These are phyloP conservation scores for Capsella bursapastoris DNA, from an alignment of 345 rosid genomes.

Conservation along the genomic window DNA sequence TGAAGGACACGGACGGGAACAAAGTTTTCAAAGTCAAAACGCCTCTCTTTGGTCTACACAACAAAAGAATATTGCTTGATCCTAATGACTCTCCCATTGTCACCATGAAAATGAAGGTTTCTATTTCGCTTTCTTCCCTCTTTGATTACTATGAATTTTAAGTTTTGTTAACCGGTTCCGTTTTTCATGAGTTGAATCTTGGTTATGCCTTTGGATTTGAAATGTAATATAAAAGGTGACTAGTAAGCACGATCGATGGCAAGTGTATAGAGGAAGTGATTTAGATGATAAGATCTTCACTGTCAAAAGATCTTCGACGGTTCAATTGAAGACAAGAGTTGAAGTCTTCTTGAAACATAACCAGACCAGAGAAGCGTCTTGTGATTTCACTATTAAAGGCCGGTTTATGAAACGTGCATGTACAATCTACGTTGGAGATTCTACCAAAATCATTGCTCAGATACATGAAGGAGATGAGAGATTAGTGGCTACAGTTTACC, in stretches of 20 bases:
- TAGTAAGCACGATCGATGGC: conserved; percentile 49
- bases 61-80: conserved; percentile 44
- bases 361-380: conserved; percentile 40
- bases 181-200: conserved; percentile 11
- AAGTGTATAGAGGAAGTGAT: conserved; percentile 46
- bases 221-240: conserved; percentile 36
- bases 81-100: conserved; percentile 44
- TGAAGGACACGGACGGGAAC: conserved; percentile 42
- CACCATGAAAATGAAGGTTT: conserved; percentile 51
- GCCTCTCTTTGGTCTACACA: conserved; percentile 42
- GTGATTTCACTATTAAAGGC: conserved; percentile 46
- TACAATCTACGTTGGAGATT: conserved; percentile 35
- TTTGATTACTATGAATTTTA: background rate
- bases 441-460: conserved; percentile 46
- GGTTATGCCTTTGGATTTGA: conserved; percentile 20
- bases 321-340: conserved; percentile 43
- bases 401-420: conserved; percentile 49
- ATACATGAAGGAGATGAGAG: conserved; percentile 43
- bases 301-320: conserved; percentile 43
- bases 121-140: conserved; percentile 3
- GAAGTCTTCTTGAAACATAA: conserved; percentile 49
- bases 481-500: conserved; percentile 42
- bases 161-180: background rate
- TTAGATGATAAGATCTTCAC: conserved; percentile 44
- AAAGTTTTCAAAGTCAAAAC: conserved; percentile 48